These are phyloP conservation scores for Mucor piriformis DNA, from an alignment of 371 early-diverging fungal genomes.

Conservation along the genomic window DNA sequence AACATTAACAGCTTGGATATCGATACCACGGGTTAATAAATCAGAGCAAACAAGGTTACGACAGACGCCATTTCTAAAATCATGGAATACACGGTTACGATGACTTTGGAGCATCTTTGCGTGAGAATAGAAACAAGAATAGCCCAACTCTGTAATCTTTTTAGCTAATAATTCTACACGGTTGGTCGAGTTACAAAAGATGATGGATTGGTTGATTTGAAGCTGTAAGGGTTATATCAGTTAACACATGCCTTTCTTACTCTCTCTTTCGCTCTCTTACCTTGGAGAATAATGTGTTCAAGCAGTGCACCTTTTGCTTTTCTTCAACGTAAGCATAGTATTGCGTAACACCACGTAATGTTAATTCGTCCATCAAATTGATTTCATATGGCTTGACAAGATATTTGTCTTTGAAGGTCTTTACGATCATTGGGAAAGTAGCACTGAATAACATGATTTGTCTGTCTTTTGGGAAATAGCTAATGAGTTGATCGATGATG, in stretches of 20 bases:
- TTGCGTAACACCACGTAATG: conserved; percentile 95
- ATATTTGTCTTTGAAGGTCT: conserved; percentile 92
- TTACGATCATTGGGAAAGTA: conserved; percentile 97
- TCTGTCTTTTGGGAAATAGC: conserved; percentile 78
- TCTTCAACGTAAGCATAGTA: conserved; percentile 98
- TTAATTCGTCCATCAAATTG: conserved; percentile 98
- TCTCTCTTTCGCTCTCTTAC: too few relatives aligned
- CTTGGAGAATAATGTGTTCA: conserved; percentile 96
- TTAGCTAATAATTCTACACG: conserved; percentile 96
- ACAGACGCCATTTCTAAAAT: conserved; percentile 95
- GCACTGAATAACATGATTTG: conserved; percentile 98
- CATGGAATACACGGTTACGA: conserved; percentile 97
- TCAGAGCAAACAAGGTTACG: conserved; percentile 97
- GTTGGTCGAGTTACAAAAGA: conserved; percentile 97
- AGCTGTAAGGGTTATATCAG: too few relatives aligned
- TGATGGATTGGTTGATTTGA: conserved; percentile 98
- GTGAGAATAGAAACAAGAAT: conserved; percentile 97
- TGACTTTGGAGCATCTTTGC: conserved; percentile 97
- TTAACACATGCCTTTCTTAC: too few relatives aligned
- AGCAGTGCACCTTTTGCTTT: conserved; percentile 96
- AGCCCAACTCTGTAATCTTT: conserved; percentile 97
- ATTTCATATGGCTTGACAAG: conserved; percentile 95
- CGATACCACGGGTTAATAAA: conserved; percentile 98
- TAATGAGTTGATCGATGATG: conserved; percentile 89
- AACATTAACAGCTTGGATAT: conserved; percentile 98